These are phyloP conservation scores for Exophiala aquamarina DNA, from an alignment of 2,329 filamentous ascomycete species.

Conservation along the genomic window DNA sequence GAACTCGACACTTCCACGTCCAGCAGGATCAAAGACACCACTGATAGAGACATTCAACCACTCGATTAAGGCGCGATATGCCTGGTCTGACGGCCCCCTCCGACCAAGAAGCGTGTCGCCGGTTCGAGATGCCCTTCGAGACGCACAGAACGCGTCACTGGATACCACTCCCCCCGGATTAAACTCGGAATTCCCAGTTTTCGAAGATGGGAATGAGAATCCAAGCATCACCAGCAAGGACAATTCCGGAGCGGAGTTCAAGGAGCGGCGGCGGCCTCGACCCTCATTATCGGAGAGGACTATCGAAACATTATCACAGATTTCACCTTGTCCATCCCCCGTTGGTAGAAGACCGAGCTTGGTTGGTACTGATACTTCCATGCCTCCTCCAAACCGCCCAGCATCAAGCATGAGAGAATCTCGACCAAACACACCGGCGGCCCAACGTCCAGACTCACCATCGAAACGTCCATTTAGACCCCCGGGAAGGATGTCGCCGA, in stretches of 20 bases:
- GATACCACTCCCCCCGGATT: conserved; percentile 28
- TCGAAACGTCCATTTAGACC: conserved; percentile 22
- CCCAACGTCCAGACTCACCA: conserved; percentile 19
- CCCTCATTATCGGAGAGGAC: conserved; percentile 78
- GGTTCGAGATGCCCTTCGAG: conserved; percentile 22
- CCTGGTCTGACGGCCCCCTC: conserved; percentile 14
- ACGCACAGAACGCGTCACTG: conserved; percentile 13
- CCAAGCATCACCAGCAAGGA: conserved; percentile 5
- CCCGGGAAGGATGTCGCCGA: conserved; percentile 23
- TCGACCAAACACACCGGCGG: conserved; percentile 15
- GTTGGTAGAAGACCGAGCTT: conserved; percentile 66
- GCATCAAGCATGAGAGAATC: conserved; percentile 54
- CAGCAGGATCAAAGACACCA: neutral
- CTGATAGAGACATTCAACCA: conserved; percentile 22
- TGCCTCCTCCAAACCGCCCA: conserved; percentile 63
- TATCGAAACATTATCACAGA: conserved; percentile 75
- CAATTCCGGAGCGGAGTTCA: conserved; percentile 3
- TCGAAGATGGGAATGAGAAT: conserved; percentile 26
- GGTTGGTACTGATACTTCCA: conserved; percentile 64
- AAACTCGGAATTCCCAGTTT: conserved; percentile 20
- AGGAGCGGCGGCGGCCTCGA: conserved; percentile 31
- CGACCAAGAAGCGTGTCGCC: conserved; percentile 19
- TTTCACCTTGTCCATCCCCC: conserved; percentile 75
- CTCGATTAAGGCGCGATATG: conserved; percentile 19
- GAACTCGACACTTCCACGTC: conserved; percentile 17